phyloP scores from a whole-genome alignment of 2,329 filamentous ascomycete genomes.

The Aspergillus arachidicola region DNA sequence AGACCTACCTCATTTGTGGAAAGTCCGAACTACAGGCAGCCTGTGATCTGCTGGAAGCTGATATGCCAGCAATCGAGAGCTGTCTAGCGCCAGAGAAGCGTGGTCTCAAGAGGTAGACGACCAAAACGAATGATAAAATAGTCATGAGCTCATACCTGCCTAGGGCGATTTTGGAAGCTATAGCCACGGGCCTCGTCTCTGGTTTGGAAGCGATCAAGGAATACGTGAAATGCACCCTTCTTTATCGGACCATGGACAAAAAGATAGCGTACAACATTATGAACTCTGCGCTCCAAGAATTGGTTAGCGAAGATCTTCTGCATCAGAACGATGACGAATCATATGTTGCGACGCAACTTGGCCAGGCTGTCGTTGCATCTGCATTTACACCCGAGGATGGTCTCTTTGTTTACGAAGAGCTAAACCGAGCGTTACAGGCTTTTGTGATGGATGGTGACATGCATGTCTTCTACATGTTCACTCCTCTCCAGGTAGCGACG shows the following conservation, averaged over 20 bases:
- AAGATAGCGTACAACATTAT: constrained; percentile 57
- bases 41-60: constrained; percentile 70
- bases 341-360: constrained; percentile 66
- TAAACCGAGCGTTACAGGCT: constrained; percentile 66
- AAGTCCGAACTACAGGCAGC: constrained; percentile 70
- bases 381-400: constrained; percentile 75
- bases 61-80: constrained; percentile 70
- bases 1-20: constrained; percentile 76
- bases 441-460: constrained; percentile 83
- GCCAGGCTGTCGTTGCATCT: constrained; percentile 71
- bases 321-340: constrained; percentile 51
- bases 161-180: constrained; percentile 71
- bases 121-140: not conserved
- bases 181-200: constrained; percentile 68
- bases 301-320: constrained; percentile 60
- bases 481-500: constrained; percentile 62
- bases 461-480: constrained; percentile 78
- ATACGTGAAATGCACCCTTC: constrained; percentile 68
- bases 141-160: constrained; percentile 9
- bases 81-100: constrained; percentile 68
- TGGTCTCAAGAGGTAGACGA: constrained; percentile 64
- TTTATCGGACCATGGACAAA: constrained; percentile 60
- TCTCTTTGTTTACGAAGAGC: constrained; percentile 70
- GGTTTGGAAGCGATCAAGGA: constrained; percentile 66
- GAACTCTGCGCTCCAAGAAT: constrained; percentile 60